phyloP scores from a whole-genome alignment of 2,329 filamentous ascomycete species.

The Akanthomyces muscarius region DNA sequence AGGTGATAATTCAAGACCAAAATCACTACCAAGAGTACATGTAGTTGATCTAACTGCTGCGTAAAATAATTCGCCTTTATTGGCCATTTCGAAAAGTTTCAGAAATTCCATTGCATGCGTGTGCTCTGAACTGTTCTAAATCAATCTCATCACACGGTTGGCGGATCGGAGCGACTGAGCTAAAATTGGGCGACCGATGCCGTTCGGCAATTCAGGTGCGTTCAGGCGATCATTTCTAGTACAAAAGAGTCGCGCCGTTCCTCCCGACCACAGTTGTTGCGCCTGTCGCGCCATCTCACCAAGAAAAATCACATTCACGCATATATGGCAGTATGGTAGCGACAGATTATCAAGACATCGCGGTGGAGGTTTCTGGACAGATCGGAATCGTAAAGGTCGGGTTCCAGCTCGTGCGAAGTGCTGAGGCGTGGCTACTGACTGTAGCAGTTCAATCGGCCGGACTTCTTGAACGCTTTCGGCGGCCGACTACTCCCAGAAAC shows the following conservation, averaged over 20 bases:
- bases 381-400: conserved; percentile 1
- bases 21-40: too few species aligned
- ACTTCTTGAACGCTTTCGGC: conserved; percentile 11
- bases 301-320: not conserved
- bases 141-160: not conserved
- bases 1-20: too few species aligned
- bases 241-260: not conserved
- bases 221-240: not conserved
- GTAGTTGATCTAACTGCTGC: too few species aligned
- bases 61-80: too few species aligned
- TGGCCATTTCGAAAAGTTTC: too few species aligned
- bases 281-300: not conserved
- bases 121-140: not conserved
- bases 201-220: not conserved
- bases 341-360: conserved; percentile 3
- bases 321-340: not conserved
- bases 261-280: not conserved
- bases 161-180: not conserved
- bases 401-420: too few species aligned
- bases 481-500: conserved; percentile 4
- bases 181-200: not conserved
- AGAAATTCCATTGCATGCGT: too few species aligned
- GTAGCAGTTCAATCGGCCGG: conserved; percentile 8
- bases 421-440: not conserved
- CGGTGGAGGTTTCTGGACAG: not conserved